Base-by-base conservation (phyloP, 768 basidiomycete species). In the Dacryopinax primogenitus region DNA sequence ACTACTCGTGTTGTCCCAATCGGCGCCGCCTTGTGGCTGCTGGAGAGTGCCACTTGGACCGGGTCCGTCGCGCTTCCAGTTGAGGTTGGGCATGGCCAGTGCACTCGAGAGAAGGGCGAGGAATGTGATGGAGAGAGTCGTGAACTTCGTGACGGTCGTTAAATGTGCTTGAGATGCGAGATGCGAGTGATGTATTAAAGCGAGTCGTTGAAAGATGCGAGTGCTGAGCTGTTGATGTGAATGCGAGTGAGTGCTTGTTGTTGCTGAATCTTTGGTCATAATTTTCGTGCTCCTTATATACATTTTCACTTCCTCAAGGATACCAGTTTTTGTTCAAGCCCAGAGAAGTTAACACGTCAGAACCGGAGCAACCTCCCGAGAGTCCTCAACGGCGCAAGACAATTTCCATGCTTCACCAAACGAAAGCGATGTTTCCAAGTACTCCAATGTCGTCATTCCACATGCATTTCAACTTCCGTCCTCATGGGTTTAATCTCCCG, bases 1-100 rank as follows among this genome's bases (percentile, higher is more conserved):
- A 58, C 51, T 30, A 28, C 51, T 30, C 15, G 51, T 58, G 51
- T 58, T 58, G 51, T 58, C 51, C 51, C 51, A 58, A 30, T 28
- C 51, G 18, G 51, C 51, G 51, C 30, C 30, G 23, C 51, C 51
- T 4, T 11, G 13, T 13, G 51, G 51, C 23, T 28, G 51, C 30
- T 58, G 51, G 13, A 58, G 51, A 3, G 51, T 28, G 26, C 51
- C 51, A 21, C 26, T 28, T 3, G 51, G 51, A 11, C 51, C 51
- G 30, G 51, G 51, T 23, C 51, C 51, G 11, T 58, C 13, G 51
- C 51, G 51, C 51, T 58, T 58, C 51, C 23, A 58, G 30, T 58
- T 58, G 51, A 32, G 26, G 18, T 44, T 44, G 3, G 51, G 51
- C 26, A 30, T 18, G 51, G 51, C 51, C 23, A 58, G 51, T 30